Conservation (phyloP, 768 basidiomycete species). For the Calvatia gigantea region DNA sequence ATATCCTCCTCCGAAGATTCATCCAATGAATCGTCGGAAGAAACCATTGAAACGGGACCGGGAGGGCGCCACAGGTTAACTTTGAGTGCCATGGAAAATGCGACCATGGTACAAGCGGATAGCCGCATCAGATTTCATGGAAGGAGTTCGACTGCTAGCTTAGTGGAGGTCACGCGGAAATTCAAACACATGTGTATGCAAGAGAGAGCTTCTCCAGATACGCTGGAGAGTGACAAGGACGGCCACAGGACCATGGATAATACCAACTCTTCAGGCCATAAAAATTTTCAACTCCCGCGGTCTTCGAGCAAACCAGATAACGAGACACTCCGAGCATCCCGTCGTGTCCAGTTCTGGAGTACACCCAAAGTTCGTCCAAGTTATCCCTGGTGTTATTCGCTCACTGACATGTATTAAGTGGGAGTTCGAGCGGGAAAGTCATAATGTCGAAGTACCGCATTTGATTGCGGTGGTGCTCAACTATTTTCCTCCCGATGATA, state of each 20-base stretch:
- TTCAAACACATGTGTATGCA: constrained; percentile 49
- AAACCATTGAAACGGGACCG: constrained; percentile 28
- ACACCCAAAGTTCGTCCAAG: constrained; percentile 44
- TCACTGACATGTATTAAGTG: constrained; percentile 36
- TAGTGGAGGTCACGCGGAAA: constrained; percentile 51
- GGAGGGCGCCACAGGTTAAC: constrained; percentile 33
- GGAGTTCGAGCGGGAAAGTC: constrained; percentile 55
- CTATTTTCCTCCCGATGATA: constrained; percentile 61
- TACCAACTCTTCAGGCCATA: neutral
- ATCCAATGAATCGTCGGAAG: constrained; percentile 28
- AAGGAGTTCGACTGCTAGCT: constrained; percentile 52
- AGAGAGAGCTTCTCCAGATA: constrained; percentile 20
- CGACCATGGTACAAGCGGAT: constrained; percentile 23
- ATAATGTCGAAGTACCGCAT: constrained; percentile 26
- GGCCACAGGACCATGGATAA: constrained; percentile 15
- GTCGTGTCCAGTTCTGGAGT: constrained; percentile 54
- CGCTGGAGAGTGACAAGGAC: neutral
- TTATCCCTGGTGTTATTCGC: neutral
- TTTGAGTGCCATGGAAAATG: constrained; percentile 30
- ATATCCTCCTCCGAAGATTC: constrained; percentile 16
- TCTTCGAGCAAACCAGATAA: constrained; percentile 18
- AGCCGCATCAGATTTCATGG: constrained; percentile 57
- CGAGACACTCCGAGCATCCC: constrained; percentile 18
- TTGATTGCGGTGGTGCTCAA: constrained; percentile 31
- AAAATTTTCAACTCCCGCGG: neutral